Conservation (phyloP, 306 rosid genomes). For the Inga leiocalycina region DNA sequence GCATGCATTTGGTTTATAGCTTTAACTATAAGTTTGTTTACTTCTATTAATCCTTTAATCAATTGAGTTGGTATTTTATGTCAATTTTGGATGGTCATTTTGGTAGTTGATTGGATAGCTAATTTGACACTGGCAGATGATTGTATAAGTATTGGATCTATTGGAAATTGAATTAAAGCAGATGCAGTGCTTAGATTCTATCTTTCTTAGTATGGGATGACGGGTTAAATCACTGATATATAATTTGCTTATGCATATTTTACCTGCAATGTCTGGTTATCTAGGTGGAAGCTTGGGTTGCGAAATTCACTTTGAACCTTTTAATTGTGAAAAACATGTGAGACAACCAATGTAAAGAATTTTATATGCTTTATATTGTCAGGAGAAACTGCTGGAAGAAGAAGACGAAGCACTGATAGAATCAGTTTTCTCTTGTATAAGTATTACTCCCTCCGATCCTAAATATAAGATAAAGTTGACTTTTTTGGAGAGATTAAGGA, state of each 20-base stretch:
- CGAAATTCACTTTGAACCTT: too few relatives aligned
- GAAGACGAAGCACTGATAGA: constrained; percentile 85
- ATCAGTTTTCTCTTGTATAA: constrained; percentile 65
- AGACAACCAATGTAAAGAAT: neutral
- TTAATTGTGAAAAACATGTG: neutral
- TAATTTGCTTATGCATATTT: too few relatives aligned
- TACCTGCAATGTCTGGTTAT: neutral
- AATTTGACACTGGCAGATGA: neutral
- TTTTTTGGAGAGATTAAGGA: too few relatives aligned
- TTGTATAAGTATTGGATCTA: neutral
- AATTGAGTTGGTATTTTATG: neutral
- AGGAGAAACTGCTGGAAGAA: constrained; percentile 80
- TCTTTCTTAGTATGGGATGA: neutral
- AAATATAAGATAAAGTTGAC: too few relatives aligned
- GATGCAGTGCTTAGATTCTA: neutral
- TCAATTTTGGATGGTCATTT: neutral
- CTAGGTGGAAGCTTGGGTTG: neutral
- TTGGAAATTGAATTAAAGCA: neutral
- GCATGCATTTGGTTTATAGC: neutral
- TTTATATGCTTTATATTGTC: too few relatives aligned
- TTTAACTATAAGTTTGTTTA: neutral
- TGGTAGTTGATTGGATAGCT: neutral
- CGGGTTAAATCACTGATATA: neutral
- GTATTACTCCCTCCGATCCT: constrained; percentile 15
- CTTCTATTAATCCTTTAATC: neutral